These are phyloP conservation scores for Dendrocalamus latiflorus DNA, from an alignment of 202 grass and related monocot genomes.

Conservation along the genomic window DNA sequence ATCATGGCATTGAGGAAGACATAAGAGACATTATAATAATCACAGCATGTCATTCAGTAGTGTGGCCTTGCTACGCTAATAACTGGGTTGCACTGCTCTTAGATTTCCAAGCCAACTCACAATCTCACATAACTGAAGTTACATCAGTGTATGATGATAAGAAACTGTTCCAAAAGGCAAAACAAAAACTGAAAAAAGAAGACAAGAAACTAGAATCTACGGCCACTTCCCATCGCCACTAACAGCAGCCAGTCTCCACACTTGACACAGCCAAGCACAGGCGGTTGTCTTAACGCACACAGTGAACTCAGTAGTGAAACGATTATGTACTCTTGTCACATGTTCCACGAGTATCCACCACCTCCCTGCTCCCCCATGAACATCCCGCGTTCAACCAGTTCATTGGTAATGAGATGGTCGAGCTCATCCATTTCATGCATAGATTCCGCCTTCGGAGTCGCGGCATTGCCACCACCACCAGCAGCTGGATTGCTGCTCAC, in stretches of 20 bases:
- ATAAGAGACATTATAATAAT: not conserved
- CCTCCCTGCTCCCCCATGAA: slow-evolving; percentile 45
- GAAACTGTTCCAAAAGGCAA: not conserved
- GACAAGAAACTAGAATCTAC: slow-evolving; percentile 10
- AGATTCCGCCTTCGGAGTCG: too few relatives aligned
- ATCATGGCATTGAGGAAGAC: not conserved
- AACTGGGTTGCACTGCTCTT: not conserved
- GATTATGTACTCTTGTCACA: slow-evolving; percentile 26
- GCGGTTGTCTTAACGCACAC: not conserved
- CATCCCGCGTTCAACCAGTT: slow-evolving; percentile 52
- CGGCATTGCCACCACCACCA: slow-evolving; percentile 23
- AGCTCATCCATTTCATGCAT: slow-evolving; percentile 63
- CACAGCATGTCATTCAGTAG: not conserved
- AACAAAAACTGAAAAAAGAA: not conserved
- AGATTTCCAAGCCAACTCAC: slow-evolving; percentile 26
- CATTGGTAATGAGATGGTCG: slow-evolving; percentile 37
- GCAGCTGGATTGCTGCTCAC: slow-evolving; percentile 57
- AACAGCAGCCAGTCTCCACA: not conserved
- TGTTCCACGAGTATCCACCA: slow-evolving; percentile 38
- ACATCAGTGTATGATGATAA: slow-evolving; percentile 23
- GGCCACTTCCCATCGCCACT: slow-evolving; percentile 1
- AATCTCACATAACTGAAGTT: slow-evolving; percentile 13
- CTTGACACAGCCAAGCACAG: not conserved
- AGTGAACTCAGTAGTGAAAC: not conserved
- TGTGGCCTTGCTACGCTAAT: not conserved